Conservation (phyloP, 768 basidiomycete species). For the Leccinum truebloodii region DNA sequence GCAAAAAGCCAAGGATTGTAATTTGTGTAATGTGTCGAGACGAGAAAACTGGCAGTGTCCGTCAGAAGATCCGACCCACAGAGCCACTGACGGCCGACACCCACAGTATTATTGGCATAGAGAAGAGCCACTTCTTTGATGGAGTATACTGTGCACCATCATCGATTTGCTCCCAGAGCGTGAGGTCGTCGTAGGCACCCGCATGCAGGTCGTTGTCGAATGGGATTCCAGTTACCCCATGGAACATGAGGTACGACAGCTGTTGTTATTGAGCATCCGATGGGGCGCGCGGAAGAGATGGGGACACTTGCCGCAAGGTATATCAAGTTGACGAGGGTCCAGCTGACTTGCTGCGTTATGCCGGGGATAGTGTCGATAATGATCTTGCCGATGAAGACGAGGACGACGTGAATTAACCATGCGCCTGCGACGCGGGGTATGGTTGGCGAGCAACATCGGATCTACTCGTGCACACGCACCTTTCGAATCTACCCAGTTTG, state of each 20-base stretch:
- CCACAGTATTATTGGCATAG: constrained; percentile 86
- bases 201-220: constrained; percentile 86
- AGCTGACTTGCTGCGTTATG: constrained; percentile 91
- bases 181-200: constrained; percentile 96
- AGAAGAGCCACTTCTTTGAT: constrained; percentile 94
- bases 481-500: constrained; percentile 93
- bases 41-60: constrained; percentile 68
- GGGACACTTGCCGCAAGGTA: constrained; percentile 76
- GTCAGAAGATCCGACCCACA: background rate
- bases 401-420: constrained; percentile 95
- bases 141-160: constrained; percentile 98
- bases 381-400: constrained; percentile 89
- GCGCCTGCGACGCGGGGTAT: constrained; percentile 61
- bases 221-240: constrained; percentile 96
- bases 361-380: constrained; percentile 93
- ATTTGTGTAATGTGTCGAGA: constrained; percentile 97
- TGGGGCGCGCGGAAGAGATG: background rate
- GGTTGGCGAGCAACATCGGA: constrained; percentile 2
- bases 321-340: constrained; percentile 89
- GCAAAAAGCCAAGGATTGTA: constrained; percentile 95
- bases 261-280: constrained; percentile 32
- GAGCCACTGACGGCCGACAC: constrained; percentile 30
- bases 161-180: constrained; percentile 99
- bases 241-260: constrained; percentile 99
- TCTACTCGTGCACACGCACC: constrained; percentile 43